Evolutionary conservation across 108 stramenopile species (phyloP).

Genomic region (Cyclotella cryptica): DNA sequence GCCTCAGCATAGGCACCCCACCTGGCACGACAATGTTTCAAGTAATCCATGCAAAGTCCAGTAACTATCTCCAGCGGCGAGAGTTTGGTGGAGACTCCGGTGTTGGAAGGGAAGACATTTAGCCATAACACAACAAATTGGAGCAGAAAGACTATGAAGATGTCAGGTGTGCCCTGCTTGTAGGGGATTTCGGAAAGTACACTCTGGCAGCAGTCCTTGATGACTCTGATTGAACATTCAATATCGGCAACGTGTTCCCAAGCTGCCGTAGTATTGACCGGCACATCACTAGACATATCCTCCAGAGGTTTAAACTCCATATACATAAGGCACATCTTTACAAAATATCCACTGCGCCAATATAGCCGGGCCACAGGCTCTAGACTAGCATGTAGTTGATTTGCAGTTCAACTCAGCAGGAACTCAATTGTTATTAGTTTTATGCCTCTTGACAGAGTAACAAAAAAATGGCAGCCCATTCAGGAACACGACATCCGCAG

Average conservation of each 20-base stretch:
- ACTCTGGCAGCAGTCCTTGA: constrained; percentile 7
- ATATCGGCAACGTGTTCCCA: constrained; percentile 29
- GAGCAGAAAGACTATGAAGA: constrained; percentile 16
- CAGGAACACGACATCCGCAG: constrained; percentile 43
- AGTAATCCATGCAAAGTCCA: constrained; percentile 13
- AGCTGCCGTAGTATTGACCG: constrained; percentile 25
- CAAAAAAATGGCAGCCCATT: constrained; percentile 46
- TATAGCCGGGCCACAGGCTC: background rate
- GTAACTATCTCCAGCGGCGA: constrained; percentile 25
- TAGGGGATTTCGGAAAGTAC: constrained; percentile 12
- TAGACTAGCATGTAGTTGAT: background rate
- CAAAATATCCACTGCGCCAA: constrained; percentile 9
- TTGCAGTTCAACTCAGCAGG: constrained; percentile 17
- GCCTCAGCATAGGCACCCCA: constrained; percentile 42
- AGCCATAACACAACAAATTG: constrained; percentile 13
- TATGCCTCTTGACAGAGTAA: constrained; percentile 36
- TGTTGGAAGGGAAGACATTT: constrained; percentile 27
- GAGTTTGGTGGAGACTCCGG: constrained; percentile 17
- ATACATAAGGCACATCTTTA: background rate
- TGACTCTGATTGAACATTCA: constrained; percentile 18
- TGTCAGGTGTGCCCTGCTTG: background rate
- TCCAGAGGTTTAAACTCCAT: constrained; percentile 16
- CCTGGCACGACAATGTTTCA: constrained; percentile 12
- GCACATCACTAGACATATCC: background rate
- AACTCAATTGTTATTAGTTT: constrained; percentile 37